Evolutionary conservation across 1,139 yeast species (phyloP).

Genomic region (Pichia sp.): DNA sequence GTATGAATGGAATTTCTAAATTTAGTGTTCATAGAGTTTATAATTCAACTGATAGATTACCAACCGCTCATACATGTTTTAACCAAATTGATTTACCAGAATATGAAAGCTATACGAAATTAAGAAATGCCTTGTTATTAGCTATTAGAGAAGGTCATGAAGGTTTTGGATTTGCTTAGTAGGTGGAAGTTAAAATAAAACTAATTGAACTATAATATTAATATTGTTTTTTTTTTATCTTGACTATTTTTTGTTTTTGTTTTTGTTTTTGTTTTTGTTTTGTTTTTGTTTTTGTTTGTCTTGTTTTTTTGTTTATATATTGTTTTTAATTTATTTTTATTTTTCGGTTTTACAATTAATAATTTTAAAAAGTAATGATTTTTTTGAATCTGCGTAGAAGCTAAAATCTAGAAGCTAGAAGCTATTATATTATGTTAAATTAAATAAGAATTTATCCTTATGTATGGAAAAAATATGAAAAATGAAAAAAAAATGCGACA

Average conservation of each 20-base stretch:
- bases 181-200: background rate
- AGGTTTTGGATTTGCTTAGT: slow-evolving; percentile 83
- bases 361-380: no score
- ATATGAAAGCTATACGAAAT: slow-evolving; percentile 79
- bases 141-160: slow-evolving; percentile 95
- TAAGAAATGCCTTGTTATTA: slow-evolving; percentile 70
- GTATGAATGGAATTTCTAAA: slow-evolving; percentile 80
- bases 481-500: no score
- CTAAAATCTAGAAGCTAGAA: no score
- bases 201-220: slow-evolving; percentile 10
- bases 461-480: no score
- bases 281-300: background rate
- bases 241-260: background rate
- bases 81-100: slow-evolving; percentile 93
- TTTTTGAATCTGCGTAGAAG: no score
- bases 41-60: slow-evolving; percentile 79
- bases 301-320: no score
- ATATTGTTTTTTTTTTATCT: background rate
- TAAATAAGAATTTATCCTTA: no score
- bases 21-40: slow-evolving; percentile 89
- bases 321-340: no score
- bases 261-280: background rate
- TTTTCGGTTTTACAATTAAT: no score
- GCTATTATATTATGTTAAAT: no score
- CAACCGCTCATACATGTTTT: slow-evolving; percentile 94